Evolutionary conservation across 2,329 filamentous ascomycete species (phyloP), one percentile per base, ranked within the genome.

Genomic region (Davidsoniella eucalypti): DNA sequence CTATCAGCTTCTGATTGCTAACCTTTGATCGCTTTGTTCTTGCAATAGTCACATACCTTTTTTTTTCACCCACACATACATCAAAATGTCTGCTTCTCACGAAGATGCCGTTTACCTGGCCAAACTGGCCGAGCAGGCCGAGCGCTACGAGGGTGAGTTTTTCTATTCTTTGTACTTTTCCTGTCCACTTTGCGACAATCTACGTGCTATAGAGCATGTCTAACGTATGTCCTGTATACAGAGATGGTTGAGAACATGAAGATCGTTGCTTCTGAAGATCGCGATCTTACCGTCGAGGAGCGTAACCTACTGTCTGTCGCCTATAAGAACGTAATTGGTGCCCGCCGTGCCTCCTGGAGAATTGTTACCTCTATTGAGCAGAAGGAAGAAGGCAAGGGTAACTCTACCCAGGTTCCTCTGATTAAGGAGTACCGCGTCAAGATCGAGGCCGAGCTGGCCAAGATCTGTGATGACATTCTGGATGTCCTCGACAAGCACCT

Each of bases 241-340:
- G 90, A 95, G 73, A 95, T 96, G 90, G 90, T 96, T 60, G 87
- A 94, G 77, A 94, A 95, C 80, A 96, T 96, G 90, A 96, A 95
- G 82, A 81, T 85, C 60, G 90, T 95, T 63, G 90, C 90, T 63
- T 88, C 84, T 59, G 86, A 90, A 66, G 79, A 85, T 65, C 80
- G 75, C 62, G 83, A 87, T 64, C 76, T 87, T 61, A 83, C 81
- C 57, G 87, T 95, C 59, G 90, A 95, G 72, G 88, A 95, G 79
- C 85, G 88, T 67, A 95, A 95, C 74, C 86, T 95, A 57, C 80
- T 95, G 56, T 94, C 87, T 54, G 88, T 95, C 66, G 88, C 88
- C 69, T 95, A 95, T 82, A 95, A 95, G 83, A 95, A 95, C 73
- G 88, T 95, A 67, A 92, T 95, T 65, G 88, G 88, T 68, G 85